Conservation (phyloP, 2,329 filamentous ascomycete genomes). For the Chrysoporthe puriensis region DNA sequence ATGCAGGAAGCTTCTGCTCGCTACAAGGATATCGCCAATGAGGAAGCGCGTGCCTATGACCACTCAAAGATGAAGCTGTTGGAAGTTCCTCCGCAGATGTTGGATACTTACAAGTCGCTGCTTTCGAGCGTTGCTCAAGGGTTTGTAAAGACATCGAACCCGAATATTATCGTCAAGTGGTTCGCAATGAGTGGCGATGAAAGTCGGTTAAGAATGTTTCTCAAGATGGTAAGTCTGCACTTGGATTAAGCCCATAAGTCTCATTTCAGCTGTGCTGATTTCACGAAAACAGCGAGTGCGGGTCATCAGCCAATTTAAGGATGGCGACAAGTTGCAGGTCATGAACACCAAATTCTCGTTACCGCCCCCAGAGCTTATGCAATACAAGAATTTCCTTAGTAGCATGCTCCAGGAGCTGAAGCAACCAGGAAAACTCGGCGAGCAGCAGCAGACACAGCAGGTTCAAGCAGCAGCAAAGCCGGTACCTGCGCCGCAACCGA, state of each 20-base stretch:
- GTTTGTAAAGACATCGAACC: conserved; percentile 24
- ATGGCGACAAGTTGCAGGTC: conserved; percentile 50
- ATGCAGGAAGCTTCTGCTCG: conserved; percentile 33
- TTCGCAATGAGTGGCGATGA: conserved; percentile 55
- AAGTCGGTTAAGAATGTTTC: conserved; percentile 53
- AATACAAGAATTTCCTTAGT: conserved; percentile 51
- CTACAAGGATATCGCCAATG: conserved; percentile 42
- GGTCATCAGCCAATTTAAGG: conserved; percentile 56
- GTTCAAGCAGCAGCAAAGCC: conserved; percentile 17
- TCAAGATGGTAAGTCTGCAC: conserved; percentile 51
- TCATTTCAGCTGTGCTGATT: conserved; percentile 38
- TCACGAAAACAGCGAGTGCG: conserved; percentile 50
- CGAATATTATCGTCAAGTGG: conserved; percentile 51
- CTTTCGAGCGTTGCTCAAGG: conserved; percentile 2
- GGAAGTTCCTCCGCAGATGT: neutral
- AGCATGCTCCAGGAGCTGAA: conserved; percentile 56
- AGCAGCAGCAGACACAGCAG: conserved; percentile 33
- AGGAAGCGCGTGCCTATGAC: conserved; percentile 43
- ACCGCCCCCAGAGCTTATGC: conserved; percentile 53
- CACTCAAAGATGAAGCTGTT: conserved; percentile 39
- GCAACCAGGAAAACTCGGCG: conserved; percentile 37
- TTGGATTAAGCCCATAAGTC: neutral
- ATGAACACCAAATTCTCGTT: conserved; percentile 57
- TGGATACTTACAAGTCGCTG: neutral
- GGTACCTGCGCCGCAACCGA: conserved; percentile 39